These are phyloP conservation scores for Tricholoma matsutake DNA, from an alignment of 768 basidiomycete genomes.

Conservation along the genomic window DNA sequence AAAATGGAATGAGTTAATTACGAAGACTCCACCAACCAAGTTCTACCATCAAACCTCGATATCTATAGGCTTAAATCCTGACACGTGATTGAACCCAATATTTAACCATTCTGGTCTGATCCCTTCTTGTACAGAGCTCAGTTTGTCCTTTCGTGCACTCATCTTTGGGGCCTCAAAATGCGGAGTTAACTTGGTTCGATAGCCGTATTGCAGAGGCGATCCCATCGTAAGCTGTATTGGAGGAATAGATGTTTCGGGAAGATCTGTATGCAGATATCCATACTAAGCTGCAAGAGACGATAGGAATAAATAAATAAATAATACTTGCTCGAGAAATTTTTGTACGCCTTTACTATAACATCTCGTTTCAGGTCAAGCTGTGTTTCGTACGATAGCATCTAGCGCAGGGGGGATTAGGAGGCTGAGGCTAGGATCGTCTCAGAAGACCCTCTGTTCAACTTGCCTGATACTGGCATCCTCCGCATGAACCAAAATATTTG, in stretches of 20 bases:
- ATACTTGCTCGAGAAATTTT: constrained; percentile 64
- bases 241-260: constrained; percentile 59
- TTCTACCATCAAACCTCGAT: constrained; percentile 66
- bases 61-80: constrained; percentile 73
- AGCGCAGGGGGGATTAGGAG: neutral
- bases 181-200: constrained; percentile 96
- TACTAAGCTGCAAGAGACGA: neutral
- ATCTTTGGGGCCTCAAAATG: constrained; percentile 84
- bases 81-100: constrained; percentile 88
- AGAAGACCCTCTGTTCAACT: constrained; percentile 4
- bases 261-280: constrained; percentile 34
- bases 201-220: constrained; percentile 88
- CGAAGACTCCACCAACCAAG: neutral
- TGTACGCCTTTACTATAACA: constrained; percentile 82
- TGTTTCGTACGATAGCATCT: constrained; percentile 86
- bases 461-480: constrained; percentile 94
- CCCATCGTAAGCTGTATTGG: constrained; percentile 67
- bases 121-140: constrained; percentile 12
- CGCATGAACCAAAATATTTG: constrained; percentile 86
- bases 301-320: constrained; percentile 15
- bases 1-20: neutral
- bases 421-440: neutral
- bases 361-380: constrained; percentile 87
- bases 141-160: constrained; percentile 23
- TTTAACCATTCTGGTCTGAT: constrained; percentile 65